Conservation (phyloP, 2,329 filamentous ascomycete species). For the Harringtonia lauricola region DNA sequence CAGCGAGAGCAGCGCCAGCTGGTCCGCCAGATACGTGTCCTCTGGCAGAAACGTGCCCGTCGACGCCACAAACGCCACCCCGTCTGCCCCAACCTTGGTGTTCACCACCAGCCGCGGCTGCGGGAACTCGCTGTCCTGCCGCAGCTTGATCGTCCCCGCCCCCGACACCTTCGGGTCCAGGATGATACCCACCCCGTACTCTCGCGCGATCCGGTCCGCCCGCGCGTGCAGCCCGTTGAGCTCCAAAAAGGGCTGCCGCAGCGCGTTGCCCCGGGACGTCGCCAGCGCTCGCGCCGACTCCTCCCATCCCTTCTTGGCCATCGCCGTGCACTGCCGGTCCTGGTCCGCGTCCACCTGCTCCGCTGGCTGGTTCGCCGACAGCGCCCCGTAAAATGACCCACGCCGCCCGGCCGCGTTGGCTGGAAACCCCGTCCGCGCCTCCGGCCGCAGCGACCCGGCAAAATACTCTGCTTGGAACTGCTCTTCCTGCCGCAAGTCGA, state of each 20-base stretch:
- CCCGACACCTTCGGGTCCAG: constrained; percentile 39
- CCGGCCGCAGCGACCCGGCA: constrained; percentile 30
- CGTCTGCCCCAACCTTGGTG: constrained; percentile 47
- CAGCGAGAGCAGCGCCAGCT: constrained; percentile 72
- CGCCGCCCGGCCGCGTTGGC: constrained; percentile 44
- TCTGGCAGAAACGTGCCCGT: constrained; percentile 62
- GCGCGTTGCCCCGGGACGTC: constrained; percentile 52
- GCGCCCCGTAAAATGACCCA: constrained; percentile 51
- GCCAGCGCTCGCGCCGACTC: constrained; percentile 52
- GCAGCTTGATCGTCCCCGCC: constrained; percentile 33
- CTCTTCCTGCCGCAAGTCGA: constrained; percentile 80
- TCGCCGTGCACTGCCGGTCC: constrained; percentile 47
- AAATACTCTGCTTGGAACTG: constrained; percentile 64
- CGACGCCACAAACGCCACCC: constrained; percentile 49
- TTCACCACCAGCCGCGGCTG: constrained; percentile 41
- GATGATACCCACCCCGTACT: constrained; percentile 45
- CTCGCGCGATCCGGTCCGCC: constrained; percentile 45
- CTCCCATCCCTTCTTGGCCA: constrained; percentile 54
- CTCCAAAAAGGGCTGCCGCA: constrained; percentile 62
- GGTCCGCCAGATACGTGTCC: constrained; percentile 67
- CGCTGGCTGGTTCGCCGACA: constrained; percentile 53
- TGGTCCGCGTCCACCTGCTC: constrained; percentile 37
- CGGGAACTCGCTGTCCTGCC: constrained; percentile 35
- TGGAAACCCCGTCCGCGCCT: constrained; percentile 41
- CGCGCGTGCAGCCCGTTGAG: constrained; percentile 50